A percentile compares a stretch with the other conserved stretches of the same genome.
Conservation (phyloP, 1,139 yeast species). For the Chernovozyma aurita region DNA sequence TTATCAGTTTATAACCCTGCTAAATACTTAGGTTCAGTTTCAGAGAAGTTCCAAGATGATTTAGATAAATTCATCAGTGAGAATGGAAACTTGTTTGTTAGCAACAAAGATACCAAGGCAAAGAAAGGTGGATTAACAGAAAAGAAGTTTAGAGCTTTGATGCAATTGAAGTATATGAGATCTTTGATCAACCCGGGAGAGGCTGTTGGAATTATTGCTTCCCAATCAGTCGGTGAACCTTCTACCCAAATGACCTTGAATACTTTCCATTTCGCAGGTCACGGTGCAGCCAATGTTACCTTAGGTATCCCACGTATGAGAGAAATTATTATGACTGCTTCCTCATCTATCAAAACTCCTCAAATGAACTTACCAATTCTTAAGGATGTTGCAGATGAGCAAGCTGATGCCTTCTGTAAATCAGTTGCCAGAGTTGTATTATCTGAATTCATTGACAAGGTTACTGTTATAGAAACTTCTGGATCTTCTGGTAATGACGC, state of each 20-base stretch:
- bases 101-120: slow-evolving; percentile 41
- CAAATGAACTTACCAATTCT: slow-evolving; percentile 92
- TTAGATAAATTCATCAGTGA: slow-evolving; percentile 64
- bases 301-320: slow-evolving; percentile 99
- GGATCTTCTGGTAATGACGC: slow-evolving; percentile 49
- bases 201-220: slow-evolving; percentile 96
- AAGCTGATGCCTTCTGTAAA: slow-evolving; percentile 92
- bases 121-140: slow-evolving; percentile 51
- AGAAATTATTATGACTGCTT: slow-evolving; percentile 99
- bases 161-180: slow-evolving; percentile 98
- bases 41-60: slow-evolving; percentile 81
- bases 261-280: slow-evolving; percentile 99
- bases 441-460: slow-evolving; percentile 85
- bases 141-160: slow-evolving; percentile 89
- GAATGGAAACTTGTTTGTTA: slow-evolving; percentile 52
- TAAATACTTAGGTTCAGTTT: slow-evolving; percentile 86
- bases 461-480: slow-evolving; percentile 84
- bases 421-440: slow-evolving; percentile 80
- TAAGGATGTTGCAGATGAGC: slow-evolving; percentile 72
- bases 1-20: slow-evolving; percentile 83
- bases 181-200: slow-evolving; percentile 95
- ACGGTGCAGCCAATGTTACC: slow-evolving; percentile 99
- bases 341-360: slow-evolving; percentile 92
- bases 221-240: slow-evolving; percentile 99
- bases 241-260: slow-evolving; percentile 99